Percentiles rank a stretch among this genome's conserved stretches.
phyloP scores from a whole-genome alignment of 2,329 filamentous ascomycete species.

The Drechslera avenae region DNA sequence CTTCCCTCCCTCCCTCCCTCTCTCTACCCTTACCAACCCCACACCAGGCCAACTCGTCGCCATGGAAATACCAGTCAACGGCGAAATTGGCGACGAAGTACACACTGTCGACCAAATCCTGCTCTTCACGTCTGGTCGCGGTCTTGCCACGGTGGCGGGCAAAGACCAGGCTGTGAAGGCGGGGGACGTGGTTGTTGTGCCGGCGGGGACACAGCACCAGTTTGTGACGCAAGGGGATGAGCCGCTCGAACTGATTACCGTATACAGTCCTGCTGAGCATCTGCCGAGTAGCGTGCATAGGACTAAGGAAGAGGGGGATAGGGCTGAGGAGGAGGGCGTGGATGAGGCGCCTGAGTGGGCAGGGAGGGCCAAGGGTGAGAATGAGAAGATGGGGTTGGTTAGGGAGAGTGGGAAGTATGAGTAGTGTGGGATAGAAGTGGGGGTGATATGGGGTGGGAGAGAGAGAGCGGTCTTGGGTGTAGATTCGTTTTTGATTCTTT shows the following conservation, averaged over 20 bases:
- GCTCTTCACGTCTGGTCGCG: slow-evolving; percentile 65
- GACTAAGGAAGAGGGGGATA: slow-evolving; percentile 67
- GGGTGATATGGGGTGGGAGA: no score
- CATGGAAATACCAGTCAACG: slow-evolving; percentile 67
- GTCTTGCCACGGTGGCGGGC: slow-evolving; percentile 63
- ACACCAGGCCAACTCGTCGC: slow-evolving; percentile 60
- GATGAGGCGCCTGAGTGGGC: slow-evolving; percentile 67
- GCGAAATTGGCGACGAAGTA: slow-evolving; percentile 69
- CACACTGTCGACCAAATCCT: slow-evolving; percentile 69
- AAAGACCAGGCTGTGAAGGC: slow-evolving; percentile 63
- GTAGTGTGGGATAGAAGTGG: no score
- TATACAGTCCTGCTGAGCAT: slow-evolving; percentile 68
- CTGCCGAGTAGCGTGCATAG: slow-evolving; percentile 63
- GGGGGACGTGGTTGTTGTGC: slow-evolving; percentile 65
- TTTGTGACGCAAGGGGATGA: slow-evolving; percentile 66
- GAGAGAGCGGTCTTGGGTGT: no score
- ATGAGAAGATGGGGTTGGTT: slow-evolving; percentile 62
- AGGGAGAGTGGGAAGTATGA: slow-evolving; percentile 48
- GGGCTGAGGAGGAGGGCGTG: slow-evolving; percentile 64
- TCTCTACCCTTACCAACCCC: background rate
- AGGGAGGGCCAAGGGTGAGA: slow-evolving; percentile 61
- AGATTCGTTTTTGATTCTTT: no score
- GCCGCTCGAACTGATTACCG: slow-evolving; percentile 65
- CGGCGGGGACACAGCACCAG: slow-evolving; percentile 69
- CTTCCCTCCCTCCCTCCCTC: background rate